These are phyloP conservation scores for Lanmaoa rubissima DNA, from an alignment of 768 basidiomycete species.

Conservation along the genomic window DNA sequence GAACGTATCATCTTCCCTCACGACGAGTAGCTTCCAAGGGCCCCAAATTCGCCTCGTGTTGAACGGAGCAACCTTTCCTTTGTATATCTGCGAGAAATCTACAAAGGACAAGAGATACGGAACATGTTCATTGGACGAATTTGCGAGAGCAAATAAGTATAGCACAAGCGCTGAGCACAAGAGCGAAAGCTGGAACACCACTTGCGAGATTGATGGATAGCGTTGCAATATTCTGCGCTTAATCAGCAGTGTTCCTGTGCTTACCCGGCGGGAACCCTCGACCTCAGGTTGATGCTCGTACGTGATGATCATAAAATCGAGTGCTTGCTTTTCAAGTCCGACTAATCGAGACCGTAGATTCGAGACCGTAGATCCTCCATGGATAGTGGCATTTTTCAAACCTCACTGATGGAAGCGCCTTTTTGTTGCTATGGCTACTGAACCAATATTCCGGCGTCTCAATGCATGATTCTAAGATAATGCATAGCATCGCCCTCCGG, in stretches of 20 bases:
- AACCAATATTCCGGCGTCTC: neutral
- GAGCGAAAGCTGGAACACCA: slow-evolving; percentile 36
- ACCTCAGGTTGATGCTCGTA: neutral
- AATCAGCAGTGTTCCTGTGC: neutral
- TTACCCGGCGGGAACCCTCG: neutral
- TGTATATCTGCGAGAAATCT: slow-evolving; percentile 35
- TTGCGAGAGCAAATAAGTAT: slow-evolving; percentile 30
- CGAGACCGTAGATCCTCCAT: neutral
- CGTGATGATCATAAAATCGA: neutral
- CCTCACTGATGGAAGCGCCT: neutral
- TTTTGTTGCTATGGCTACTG: neutral
- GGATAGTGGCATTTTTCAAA: neutral
- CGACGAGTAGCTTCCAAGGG: slow-evolving; percentile 25
- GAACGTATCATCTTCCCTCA: neutral
- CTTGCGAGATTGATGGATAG: slow-evolving; percentile 27
- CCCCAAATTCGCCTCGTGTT: slow-evolving; percentile 43
- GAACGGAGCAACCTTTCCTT: slow-evolving; percentile 40
- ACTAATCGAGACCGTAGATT: neutral
- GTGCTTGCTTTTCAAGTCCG: neutral
- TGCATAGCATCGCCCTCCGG: neutral
- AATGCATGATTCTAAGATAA: slow-evolving; percentile 11
- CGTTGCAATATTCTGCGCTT: neutral
- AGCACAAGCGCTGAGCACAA: slow-evolving; percentile 31
- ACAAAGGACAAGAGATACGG: slow-evolving; percentile 32
- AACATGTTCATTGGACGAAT: slow-evolving; percentile 37